Evolutionary conservation across 768 basidiomycete species (phyloP).

Genomic region (Tubosaeta sp.): DNA sequence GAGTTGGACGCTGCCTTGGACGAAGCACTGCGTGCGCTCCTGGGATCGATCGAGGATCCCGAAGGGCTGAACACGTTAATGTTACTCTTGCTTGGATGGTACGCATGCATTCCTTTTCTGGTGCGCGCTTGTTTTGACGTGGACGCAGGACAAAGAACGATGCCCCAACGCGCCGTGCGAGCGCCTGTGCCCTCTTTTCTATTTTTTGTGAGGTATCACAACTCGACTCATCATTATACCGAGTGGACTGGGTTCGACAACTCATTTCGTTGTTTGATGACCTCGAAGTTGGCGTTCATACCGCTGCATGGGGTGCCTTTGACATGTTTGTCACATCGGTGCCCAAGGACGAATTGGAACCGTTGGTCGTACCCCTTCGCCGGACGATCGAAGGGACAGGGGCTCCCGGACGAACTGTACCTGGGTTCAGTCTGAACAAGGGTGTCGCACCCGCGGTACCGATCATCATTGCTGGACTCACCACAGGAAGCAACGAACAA

Average conservation of each 20-base stretch:
- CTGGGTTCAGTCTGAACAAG: constrained; percentile 83
- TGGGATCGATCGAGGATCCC: constrained; percentile 74
- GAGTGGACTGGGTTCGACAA: constrained; percentile 92
- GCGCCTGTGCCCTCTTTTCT: constrained; percentile 72
- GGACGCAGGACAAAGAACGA: constrained; percentile 73
- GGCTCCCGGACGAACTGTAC: constrained; percentile 68
- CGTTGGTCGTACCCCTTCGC: constrained; percentile 84
- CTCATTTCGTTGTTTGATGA: constrained; percentile 84
- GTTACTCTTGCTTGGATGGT: constrained; percentile 88
- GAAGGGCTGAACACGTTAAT: constrained; percentile 90
- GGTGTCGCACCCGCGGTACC: constrained; percentile 82
- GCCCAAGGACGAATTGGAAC: constrained; percentile 90
- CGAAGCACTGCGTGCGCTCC: constrained; percentile 69
- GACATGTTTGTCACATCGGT: constrained; percentile 86
- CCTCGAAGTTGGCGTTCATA: constrained; percentile 65
- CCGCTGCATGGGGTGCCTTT: constrained; percentile 76
- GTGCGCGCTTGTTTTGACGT: neutral
- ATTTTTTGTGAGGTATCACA: constrained; percentile 81
- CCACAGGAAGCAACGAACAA: constrained; percentile 91
- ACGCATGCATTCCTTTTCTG: constrained; percentile 24
- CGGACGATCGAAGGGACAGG: constrained; percentile 85
- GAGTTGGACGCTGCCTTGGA: constrained; percentile 68
- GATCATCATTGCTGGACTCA: constrained; percentile 87
- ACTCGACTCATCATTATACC: constrained; percentile 79
- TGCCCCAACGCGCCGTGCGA: constrained; percentile 64